Evolutionary conservation across 2,329 filamentous ascomycete species (phyloP).

Genomic region (Penicillium hordei): DNA sequence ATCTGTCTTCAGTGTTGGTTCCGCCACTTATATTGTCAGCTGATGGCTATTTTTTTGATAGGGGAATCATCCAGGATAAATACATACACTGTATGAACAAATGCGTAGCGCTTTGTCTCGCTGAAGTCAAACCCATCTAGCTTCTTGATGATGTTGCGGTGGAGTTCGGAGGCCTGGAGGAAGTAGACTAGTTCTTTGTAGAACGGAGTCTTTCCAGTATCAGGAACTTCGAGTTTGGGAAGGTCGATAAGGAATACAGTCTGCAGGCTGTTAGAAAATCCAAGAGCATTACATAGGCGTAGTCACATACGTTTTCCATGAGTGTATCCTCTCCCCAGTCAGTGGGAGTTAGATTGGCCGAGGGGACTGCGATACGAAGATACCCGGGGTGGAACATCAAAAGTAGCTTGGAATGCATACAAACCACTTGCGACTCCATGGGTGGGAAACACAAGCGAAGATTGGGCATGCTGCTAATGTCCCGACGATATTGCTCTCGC

Average conservation of each 20-base stretch:
- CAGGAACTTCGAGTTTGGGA: slow-evolving; percentile 49
- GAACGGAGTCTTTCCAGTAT: slow-evolving; percentile 54
- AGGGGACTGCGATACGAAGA: slow-evolving; percentile 79
- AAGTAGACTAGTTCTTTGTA: slow-evolving; percentile 70
- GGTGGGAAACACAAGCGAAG: slow-evolving; percentile 75
- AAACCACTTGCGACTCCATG: slow-evolving; percentile 68
- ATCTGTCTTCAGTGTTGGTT: slow-evolving; percentile 52
- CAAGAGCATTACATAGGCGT: neutral
- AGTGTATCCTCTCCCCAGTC: slow-evolving; percentile 81
- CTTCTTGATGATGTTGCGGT: slow-evolving; percentile 64
- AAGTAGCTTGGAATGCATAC: slow-evolving; percentile 95
- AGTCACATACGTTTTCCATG: slow-evolving; percentile 73
- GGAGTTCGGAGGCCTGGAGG: slow-evolving; percentile 64
- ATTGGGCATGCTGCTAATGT: slow-evolving; percentile 48
- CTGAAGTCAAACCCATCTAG: slow-evolving; percentile 79
- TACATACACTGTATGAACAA: slow-evolving; percentile 79
- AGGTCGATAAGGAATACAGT: slow-evolving; percentile 91
- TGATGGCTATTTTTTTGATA: slow-evolving; percentile 3
- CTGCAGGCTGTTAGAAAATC: slow-evolving; percentile 41
- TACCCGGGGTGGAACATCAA: slow-evolving; percentile 74
- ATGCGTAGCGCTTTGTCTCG: slow-evolving; percentile 68
- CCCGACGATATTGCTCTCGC: slow-evolving; percentile 42
- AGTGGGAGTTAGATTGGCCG: slow-evolving; percentile 78
- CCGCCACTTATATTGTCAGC: slow-evolving; percentile 51
- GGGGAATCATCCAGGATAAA: neutral